Conservation (phyloP, 495 filamentous ascomycete species). For the Thozetella sp. region DNA sequence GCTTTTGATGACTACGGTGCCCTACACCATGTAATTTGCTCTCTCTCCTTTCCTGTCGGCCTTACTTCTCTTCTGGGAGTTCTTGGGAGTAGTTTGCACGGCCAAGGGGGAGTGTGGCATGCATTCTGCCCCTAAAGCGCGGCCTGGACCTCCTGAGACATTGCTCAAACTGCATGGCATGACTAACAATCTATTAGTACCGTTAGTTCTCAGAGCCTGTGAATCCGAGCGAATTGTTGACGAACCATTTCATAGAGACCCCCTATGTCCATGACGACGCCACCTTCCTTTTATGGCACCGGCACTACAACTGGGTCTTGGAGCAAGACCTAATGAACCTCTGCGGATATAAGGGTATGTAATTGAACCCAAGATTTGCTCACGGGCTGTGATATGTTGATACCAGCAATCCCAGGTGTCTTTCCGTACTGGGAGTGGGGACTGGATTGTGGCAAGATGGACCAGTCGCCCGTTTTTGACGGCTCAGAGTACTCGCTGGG, state of each 20-base stretch:
- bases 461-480: constrained; percentile 42
- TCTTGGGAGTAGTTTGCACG: too few species aligned
- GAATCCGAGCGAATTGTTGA: too few species aligned
- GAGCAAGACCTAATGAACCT: constrained; percentile 32
- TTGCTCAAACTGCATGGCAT: too few species aligned
- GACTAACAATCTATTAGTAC: too few species aligned
- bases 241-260: too few species aligned
- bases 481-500: constrained; percentile 51
- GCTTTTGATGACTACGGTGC: constrained; percentile 28
- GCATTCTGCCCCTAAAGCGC: too few species aligned
- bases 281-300: constrained; percentile 42
- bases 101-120: too few species aligned
- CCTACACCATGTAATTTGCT: constrained; percentile 24
- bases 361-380: not conserved
- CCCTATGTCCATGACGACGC: constrained; percentile 32
- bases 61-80: too few species aligned
- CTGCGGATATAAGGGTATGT: constrained; percentile 43
- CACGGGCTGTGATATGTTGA: not conserved
- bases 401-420: constrained; percentile 12
- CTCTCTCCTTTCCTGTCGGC: too few species aligned
- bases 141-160: too few species aligned
- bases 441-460: constrained; percentile 30
- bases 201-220: too few species aligned
- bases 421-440: constrained; percentile 49
- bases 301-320: constrained; percentile 40